A percentile compares a stretch with the other conserved stretches of the same genome.
These are phyloP conservation scores for Mycena haematopus DNA, from an alignment of 768 basidiomycete genomes.

Conservation along the genomic window DNA sequence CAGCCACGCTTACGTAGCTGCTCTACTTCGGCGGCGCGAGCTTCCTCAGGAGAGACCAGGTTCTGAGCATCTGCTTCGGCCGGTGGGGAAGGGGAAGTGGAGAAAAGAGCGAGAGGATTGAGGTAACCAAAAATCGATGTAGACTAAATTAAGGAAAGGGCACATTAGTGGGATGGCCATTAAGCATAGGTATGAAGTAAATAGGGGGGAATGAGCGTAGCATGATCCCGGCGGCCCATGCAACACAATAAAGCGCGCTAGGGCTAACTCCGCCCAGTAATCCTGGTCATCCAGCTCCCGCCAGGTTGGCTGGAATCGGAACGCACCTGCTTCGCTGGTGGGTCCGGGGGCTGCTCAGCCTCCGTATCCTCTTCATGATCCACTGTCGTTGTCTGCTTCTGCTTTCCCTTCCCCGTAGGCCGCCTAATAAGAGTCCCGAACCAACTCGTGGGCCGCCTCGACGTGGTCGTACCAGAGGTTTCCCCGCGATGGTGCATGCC, in stretches of 20 bases:
- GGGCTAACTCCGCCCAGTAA: conserved; percentile 23
- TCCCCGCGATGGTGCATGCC: conserved; percentile 28
- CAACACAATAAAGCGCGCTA: conserved; percentile 2
- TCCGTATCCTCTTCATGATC: conserved; percentile 22
- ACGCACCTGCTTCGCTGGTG: conserved; percentile 31
- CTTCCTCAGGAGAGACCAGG: conserved; percentile 26
- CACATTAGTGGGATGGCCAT: conserved; percentile 23
- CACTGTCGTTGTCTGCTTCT: conserved; percentile 3
- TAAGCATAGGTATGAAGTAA: conserved; percentile 22
- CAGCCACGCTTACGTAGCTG: conserved; percentile 33
- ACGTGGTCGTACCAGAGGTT: neutral
- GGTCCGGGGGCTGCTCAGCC: conserved; percentile 16
- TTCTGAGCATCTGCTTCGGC: conserved; percentile 22
- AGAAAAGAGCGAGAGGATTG: conserved; percentile 30
- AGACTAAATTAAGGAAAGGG: conserved; percentile 22
- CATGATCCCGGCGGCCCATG: neutral
- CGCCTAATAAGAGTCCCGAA: conserved; percentile 25
- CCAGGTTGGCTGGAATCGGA: conserved; percentile 27
- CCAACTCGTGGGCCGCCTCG: conserved; percentile 17
- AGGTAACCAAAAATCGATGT: conserved; percentile 29
- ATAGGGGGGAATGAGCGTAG: neutral
- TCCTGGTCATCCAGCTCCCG: conserved; percentile 29
- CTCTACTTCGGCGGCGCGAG: conserved; percentile 29
- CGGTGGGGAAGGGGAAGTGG: conserved; percentile 6
- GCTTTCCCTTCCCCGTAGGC: conserved; percentile 20